Percentiles rank a stretch among this genome's conserved stretches.
Conservation (phyloP, 1,284 basidiomycete species). For the Ceratobasidium sp. region DNA sequence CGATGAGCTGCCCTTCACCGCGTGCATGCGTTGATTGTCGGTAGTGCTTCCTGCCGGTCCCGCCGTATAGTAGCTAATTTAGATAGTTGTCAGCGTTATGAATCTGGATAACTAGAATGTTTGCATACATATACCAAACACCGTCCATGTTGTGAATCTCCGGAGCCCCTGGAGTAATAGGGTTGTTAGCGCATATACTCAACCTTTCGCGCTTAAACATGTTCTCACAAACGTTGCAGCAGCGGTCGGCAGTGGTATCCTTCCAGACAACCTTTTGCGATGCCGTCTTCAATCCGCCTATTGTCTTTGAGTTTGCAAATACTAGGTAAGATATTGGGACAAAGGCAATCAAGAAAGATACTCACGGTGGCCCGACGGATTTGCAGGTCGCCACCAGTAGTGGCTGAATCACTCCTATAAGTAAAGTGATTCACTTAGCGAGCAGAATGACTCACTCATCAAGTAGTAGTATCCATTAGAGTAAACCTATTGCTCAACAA, state of each 20-base stretch:
- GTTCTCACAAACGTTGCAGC: constrained; percentile 52
- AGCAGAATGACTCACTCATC: constrained; percentile 11
- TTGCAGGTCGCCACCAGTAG: constrained; percentile 61
- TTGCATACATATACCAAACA: constrained; percentile 42
- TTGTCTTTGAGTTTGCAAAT: constrained; percentile 50
- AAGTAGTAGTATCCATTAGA: constrained; percentile 57
- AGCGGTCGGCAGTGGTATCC: constrained; percentile 58
- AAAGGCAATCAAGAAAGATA: not conserved
- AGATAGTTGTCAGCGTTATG: not conserved
- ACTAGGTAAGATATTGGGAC: not conserved
- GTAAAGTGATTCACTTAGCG: not conserved
- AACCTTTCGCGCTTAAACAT: not conserved
- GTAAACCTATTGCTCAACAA: constrained; percentile 52
- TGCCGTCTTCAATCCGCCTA: constrained; percentile 59
- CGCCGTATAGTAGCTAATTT: constrained; percentile 22
- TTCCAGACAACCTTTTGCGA: constrained; percentile 59
- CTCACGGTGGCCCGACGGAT: constrained; percentile 57
- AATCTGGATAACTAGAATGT: not conserved
- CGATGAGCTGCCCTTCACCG: constrained; percentile 29
- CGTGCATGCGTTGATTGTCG: constrained; percentile 11
- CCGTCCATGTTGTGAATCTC: constrained; percentile 46
- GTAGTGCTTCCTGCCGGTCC: not conserved
- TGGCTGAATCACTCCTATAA: constrained; percentile 52
- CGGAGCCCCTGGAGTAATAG: constrained; percentile 35
- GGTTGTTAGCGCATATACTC: not conserved